Evolutionary conservation across 192 early-diverging fungal species (phyloP), one percentile per base, ranked within the genome.

Genomic region (Coemansia sp.): DNA sequence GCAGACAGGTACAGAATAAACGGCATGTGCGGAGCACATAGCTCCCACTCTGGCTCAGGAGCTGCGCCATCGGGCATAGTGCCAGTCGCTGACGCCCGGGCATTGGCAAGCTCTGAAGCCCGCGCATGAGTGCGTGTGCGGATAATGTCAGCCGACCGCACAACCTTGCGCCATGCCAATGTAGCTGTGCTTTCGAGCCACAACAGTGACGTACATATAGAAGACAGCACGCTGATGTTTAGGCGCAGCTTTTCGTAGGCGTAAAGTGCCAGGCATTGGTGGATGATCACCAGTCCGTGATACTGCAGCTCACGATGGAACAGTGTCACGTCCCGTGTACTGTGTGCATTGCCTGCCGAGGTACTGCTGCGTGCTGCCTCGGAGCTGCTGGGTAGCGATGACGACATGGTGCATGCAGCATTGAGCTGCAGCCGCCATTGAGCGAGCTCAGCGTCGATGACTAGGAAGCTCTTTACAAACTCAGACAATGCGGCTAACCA

Each of bases 1-100:
- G n/a, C n/a, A n/a, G n/a, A n/a, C n/a, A n/a, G n/a, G n/a, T 74
- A 75, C 56, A 81, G 53, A 2, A 81, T 62, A 51, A 81, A 81
- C 14, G 78, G 78, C 78, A 81, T 81, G 12, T 81, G 78, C 2
- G 78, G 78, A 2, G 78, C 73, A 38, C 78, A 81, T 46, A 81
- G 65, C 78, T 81, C 78, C 78, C 78, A 81, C 26, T 81, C 78
- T 11, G 78, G 78, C 69, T 81, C 78, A 0, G 76, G 76, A 10
- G 71, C 71, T 3, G 71, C 68, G 58, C 76, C 76, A 49, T 79
- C 73, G 12, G 76, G 14, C 76, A 74, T 79, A 14, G 76, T 79
- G 25, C 78, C 73, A 10, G 72, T 70, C 5, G 47, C 66, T 26
- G 72, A 75, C 1, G 68, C 55, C 2, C 73, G 68, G 0, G 70